Percentiles rank a stretch among this genome's conserved stretches.
phyloP scores from a whole-genome alignment of 352 stramenopile species.

The Elongisporangium anandrum region DNA sequence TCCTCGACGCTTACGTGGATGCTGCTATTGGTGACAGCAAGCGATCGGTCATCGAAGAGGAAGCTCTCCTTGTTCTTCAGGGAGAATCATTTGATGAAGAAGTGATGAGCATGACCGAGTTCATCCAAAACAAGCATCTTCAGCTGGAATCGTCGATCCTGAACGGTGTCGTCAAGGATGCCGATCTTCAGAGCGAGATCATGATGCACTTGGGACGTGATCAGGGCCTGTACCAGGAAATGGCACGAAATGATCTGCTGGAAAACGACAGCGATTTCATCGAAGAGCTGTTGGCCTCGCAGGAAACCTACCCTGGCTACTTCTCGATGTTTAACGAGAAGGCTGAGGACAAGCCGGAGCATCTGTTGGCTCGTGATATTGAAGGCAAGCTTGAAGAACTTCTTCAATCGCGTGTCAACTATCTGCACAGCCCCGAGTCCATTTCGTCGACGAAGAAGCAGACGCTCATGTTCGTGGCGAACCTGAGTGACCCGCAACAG shows the following conservation, averaged over 20 bases:
- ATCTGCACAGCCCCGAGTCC: slow-evolving; percentile 50
- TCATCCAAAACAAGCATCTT: slow-evolving; percentile 76
- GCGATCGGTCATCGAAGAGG: slow-evolving; percentile 16
- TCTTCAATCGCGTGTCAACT: slow-evolving; percentile 38
- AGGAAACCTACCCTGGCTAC: slow-evolving; percentile 63
- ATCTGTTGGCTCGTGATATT: slow-evolving; percentile 61
- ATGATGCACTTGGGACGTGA: slow-evolving; percentile 80
- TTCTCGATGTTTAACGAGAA: slow-evolving; percentile 53
- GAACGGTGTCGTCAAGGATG: slow-evolving; percentile 78
- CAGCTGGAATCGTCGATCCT: slow-evolving; percentile 72
- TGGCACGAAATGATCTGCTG: slow-evolving; percentile 51
- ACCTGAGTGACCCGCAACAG: slow-evolving; percentile 47
- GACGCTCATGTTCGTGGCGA: slow-evolving; percentile 51
- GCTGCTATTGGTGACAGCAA: slow-evolving; percentile 21
- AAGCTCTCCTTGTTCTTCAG: slow-evolving; percentile 37
- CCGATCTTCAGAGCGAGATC: slow-evolving; percentile 68
- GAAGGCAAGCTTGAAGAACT: slow-evolving; percentile 51
- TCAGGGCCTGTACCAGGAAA: slow-evolving; percentile 66
- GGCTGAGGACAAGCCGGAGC: slow-evolving; percentile 17
- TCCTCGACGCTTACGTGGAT: slow-evolving; percentile 64
- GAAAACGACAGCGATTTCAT: slow-evolving; percentile 65
- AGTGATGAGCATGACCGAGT: slow-evolving; percentile 72
- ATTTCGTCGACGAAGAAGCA: slow-evolving; percentile 61
- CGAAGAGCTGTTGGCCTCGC: slow-evolving; percentile 47
- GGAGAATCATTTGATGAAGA: slow-evolving; percentile 47